phyloP scores from a whole-genome alignment of 2,329 filamentous ascomycete genomes.

The Falciphora oryzae region DNA sequence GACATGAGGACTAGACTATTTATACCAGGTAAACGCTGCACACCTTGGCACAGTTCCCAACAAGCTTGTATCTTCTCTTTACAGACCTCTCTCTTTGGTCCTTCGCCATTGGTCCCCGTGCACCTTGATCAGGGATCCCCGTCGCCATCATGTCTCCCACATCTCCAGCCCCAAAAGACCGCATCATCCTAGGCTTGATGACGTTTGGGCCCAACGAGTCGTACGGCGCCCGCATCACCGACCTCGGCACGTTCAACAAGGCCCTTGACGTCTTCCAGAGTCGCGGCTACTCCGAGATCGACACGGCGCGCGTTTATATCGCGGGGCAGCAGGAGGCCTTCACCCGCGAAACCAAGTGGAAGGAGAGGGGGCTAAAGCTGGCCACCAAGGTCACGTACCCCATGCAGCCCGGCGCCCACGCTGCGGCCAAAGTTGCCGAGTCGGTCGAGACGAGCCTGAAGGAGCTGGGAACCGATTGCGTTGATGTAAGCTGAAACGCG shows the following conservation, averaged over 20 bases:
- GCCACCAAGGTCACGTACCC: constrained; percentile 75
- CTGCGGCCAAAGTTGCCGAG: constrained; percentile 54
- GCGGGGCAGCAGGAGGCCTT: constrained; percentile 71
- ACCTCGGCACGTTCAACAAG: constrained; percentile 59
- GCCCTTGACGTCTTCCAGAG: constrained; percentile 69
- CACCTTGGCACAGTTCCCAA: too few species aligned
- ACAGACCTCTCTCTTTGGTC: too few species aligned
- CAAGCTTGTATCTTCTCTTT: too few species aligned
- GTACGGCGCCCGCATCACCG: constrained; percentile 65
- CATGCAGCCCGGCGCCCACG: constrained; percentile 49
- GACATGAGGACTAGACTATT: too few species aligned
- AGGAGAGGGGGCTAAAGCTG: constrained; percentile 68
- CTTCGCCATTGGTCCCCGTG: not conserved
- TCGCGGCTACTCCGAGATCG: constrained; percentile 78
- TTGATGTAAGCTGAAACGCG: constrained; percentile 49
- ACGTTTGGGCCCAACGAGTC: constrained; percentile 65
- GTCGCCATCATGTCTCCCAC: not conserved
- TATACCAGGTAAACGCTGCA: too few species aligned
- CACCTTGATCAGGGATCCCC: constrained; percentile 21
- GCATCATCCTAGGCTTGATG: constrained; percentile 81
- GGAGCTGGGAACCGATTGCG: constrained; percentile 64
- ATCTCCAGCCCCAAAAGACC: constrained; percentile 41
- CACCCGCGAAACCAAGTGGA: constrained; percentile 69
- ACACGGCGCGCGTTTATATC: constrained; percentile 74
- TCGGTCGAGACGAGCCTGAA: constrained; percentile 61